Evolutionary conservation across 345 rosid genomes (phyloP).

Genomic region (Salix caprea): DNA sequence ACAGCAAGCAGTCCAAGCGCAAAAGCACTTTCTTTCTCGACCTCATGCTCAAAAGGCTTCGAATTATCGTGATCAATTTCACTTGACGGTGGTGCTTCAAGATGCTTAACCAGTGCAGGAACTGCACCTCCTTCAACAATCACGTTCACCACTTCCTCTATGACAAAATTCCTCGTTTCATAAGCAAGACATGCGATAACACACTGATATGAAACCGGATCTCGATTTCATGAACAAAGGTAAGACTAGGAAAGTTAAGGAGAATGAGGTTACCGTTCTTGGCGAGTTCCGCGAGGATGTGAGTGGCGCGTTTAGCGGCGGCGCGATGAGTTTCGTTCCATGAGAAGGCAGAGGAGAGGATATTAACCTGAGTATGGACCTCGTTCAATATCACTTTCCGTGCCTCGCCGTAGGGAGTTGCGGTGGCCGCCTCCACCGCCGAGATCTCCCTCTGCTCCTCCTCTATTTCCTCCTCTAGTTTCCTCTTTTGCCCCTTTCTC

Average conservation of each 20-base stretch:
- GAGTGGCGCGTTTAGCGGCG: conserved; percentile 90
- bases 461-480: conserved; percentile 70
- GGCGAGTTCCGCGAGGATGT: conserved; percentile 95
- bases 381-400: conserved; percentile 54
- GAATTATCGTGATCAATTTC: conserved; percentile 40
- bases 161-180: background rate
- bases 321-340: conserved; percentile 94
- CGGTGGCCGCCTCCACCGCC: conserved; percentile 13
- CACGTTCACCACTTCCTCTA: conserved; percentile 93
- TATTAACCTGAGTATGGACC: conserved; percentile 64
- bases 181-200: conserved; percentile 1
- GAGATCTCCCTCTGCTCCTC: conserved; percentile 60
- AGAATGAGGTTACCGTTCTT: conserved; percentile 58
- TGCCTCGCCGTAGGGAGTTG: conserved; percentile 46
- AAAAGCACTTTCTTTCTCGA: conserved; percentile 97
- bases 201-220: background rate
- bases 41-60: conserved; percentile 91
- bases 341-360: conserved; percentile 69
- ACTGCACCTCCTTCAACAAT: conserved; percentile 96
- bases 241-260: background rate
- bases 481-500: conserved; percentile 91
- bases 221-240: background rate
- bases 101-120: conserved; percentile 90
- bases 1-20: conserved; percentile 95
- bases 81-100: conserved; percentile 61